Conservation (phyloP, 148 eudicot genomes). For the Diospyros lotus region DNA sequence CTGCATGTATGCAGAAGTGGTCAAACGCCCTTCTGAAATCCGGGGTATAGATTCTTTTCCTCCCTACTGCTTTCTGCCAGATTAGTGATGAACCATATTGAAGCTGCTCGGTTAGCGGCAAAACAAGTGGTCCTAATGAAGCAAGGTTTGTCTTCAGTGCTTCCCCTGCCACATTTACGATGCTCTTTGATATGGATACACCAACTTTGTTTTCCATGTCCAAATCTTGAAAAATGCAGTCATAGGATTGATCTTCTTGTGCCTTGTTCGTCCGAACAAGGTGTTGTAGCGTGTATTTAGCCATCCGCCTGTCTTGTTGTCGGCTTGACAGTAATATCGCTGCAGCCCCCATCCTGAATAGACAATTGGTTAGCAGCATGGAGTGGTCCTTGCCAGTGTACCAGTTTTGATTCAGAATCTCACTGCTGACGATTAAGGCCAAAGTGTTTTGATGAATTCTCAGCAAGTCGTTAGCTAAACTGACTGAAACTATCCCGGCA, state of each 20-base stretch:
- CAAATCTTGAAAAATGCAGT: conserved; percentile 30
- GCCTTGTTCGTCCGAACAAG: conserved; percentile 34
- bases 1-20: conserved; percentile 50
- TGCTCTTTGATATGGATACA: conserved; percentile 27
- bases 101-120: conserved; percentile 32
- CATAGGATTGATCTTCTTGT: conserved; percentile 30
- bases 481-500: conserved; percentile 33
- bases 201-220: conserved; percentile 26
- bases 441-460: conserved; percentile 28
- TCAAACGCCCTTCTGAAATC: conserved; percentile 35
- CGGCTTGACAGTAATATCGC: conserved; percentile 33
- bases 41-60: conserved; percentile 20
- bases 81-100: conserved; percentile 18
- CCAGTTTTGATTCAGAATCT: conserved; percentile 26
- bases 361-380: conserved; percentile 34
- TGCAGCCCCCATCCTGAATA: conserved; percentile 45
- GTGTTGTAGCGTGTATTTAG: conserved; percentile 37
- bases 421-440: conserved; percentile 46
- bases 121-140: conserved; percentile 21
- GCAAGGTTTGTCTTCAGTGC: conserved; percentile 29
- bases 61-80: neutral
- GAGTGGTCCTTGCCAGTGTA: conserved; percentile 28
- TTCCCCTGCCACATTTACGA: conserved; percentile 25
- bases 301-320: conserved; percentile 14
- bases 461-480: conserved; percentile 40